Evolutionary conservation across 2,329 filamentous ascomycete species (phyloP), one percentile per base, ranked within the genome.

Genomic region (Cladosporium halotolerans): DNA sequence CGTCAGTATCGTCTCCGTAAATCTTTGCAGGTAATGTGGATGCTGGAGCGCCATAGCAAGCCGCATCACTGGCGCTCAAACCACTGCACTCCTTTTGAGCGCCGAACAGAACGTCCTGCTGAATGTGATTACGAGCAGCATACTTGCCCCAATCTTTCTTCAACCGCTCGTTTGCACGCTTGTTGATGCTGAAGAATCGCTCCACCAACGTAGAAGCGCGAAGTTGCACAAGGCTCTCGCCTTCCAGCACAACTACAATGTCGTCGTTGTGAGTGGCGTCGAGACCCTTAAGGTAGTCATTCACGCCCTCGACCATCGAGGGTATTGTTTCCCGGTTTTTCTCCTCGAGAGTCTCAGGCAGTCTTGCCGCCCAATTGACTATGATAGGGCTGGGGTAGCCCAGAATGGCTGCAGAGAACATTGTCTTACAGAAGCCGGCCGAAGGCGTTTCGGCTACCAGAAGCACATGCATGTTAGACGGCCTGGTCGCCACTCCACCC

Each of bases 381-480:
- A 61, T 19, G 4, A 43, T 36, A 6, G 60, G 60, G n/a, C 31
- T 53, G 14, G 60, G 59, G 44, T 62, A 62, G 46, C 56, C 58
- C 10, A 61, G 47, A n/a, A 61, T 52, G 14, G 48, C 46, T 9
- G 60, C 59, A 14, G 46, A 58, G 7, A 62, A 46, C 36, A 62
- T 43, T 9, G 49, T 44, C 40, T 60, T 61, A 53, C 61, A 63
- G 6, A 64, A 47, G 44, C 66, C 60, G 11, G 47, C 44, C 50
- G 64, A 57, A 14, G 60, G 44, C n/a, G 55, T 46, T 5, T 58
- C 58, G 3, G 60, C 58, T 16, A 63, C 60, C 9, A 65, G 53
- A 18, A 67, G 46, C 10, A 66, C 41, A 45, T 66, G 62, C 19
- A 66, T 53, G 28, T 61, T 59, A 44, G 48, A 51, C 9, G 48